These are phyloP conservation scores for Trypanosoma brucei DNA, from an alignment of 208 protist genomes.

Conservation along the genomic window DNA sequence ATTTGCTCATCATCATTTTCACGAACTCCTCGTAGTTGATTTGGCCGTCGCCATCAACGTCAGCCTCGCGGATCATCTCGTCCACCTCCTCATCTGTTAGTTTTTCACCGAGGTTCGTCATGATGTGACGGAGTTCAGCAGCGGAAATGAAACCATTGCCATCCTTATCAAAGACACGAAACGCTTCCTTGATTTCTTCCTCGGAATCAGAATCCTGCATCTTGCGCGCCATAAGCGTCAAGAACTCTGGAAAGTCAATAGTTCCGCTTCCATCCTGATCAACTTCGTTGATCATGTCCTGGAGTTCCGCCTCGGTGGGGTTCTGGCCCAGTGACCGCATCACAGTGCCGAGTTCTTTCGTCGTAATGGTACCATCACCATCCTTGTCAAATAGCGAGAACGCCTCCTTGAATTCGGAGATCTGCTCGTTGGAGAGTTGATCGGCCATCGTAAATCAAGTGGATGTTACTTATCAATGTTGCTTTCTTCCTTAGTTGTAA, in stretches of 20 bases:
- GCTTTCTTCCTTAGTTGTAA: neutral
- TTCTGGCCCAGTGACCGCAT: constrained; percentile 99
- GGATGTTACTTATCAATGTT: neutral
- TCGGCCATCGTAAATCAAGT: constrained; percentile 22
- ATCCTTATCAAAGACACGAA: constrained; percentile 95
- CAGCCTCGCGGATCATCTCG: constrained; percentile 69
- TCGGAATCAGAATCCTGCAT: constrained; percentile 91
- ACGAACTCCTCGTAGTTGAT: constrained; percentile 84
- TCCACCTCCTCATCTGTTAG: constrained; percentile 88
- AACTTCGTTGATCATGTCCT: constrained; percentile 98
- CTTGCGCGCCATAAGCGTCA: constrained; percentile 83
- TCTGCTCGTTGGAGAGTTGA: constrained; percentile 94
- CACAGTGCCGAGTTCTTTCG: constrained; percentile 99
- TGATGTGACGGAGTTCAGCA: constrained; percentile 92
- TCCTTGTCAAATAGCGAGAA: constrained; percentile 98
- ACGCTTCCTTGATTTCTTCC: constrained; percentile 94
- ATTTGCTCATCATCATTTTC: constrained; percentile 64
- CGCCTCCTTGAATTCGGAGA: constrained; percentile 98
- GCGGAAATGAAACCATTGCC: constrained; percentile 92
- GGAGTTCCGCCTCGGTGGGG: constrained; percentile 92
- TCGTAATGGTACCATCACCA: constrained; percentile 97
- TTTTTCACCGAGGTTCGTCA: constrained; percentile 94
- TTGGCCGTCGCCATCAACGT: constrained; percentile 79
- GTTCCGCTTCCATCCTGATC: constrained; percentile 93
- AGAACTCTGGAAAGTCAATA: constrained; percentile 96